phyloP scores from a whole-genome alignment of 805 yeast genomes.

The Hanseniaspora osmophila region DNA sequence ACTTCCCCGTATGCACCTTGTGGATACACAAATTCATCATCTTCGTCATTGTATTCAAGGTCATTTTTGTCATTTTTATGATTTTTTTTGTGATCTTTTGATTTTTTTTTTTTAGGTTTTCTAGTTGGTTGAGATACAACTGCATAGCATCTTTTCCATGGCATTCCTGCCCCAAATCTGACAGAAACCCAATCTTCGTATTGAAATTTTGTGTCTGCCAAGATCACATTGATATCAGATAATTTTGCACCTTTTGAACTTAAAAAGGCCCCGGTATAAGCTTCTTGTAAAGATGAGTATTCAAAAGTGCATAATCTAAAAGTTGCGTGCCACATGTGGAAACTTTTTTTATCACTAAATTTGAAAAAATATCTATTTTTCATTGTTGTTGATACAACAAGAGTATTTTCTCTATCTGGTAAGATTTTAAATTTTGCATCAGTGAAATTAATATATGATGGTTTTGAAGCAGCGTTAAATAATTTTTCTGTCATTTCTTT shows the following conservation, averaged over 20 bases:
- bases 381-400: conserved; percentile 84
- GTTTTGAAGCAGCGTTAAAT: conserved; percentile 51
- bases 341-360: conserved; percentile 48
- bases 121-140: conserved; percentile 61
- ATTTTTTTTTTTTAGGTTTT: conserved; percentile 28
- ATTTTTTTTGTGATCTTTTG: conserved; percentile 23
- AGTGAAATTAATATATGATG: conserved; percentile 78
- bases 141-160: conserved; percentile 90
- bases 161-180: conserved; percentile 93
- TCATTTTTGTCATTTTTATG: background rate
- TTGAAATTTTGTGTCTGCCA: conserved; percentile 71
- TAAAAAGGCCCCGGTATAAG: conserved; percentile 87
- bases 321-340: conserved; percentile 70
- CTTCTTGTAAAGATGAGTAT: conserved; percentile 75
- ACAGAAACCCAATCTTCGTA: conserved; percentile 94
- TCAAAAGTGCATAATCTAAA: conserved; percentile 71
- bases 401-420: conserved; percentile 38
- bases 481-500: conserved; percentile 35
- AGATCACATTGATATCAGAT: conserved; percentile 72
- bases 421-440: conserved; percentile 78
- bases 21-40: conserved; percentile 11
- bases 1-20: conserved; percentile 42
- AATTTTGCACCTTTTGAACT: conserved; percentile 82
- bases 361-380: conserved; percentile 79
- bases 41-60: background rate